Evolutionary conservation across 345 rosid species (phyloP).

Genomic region (Ceriops tagal): DNA sequence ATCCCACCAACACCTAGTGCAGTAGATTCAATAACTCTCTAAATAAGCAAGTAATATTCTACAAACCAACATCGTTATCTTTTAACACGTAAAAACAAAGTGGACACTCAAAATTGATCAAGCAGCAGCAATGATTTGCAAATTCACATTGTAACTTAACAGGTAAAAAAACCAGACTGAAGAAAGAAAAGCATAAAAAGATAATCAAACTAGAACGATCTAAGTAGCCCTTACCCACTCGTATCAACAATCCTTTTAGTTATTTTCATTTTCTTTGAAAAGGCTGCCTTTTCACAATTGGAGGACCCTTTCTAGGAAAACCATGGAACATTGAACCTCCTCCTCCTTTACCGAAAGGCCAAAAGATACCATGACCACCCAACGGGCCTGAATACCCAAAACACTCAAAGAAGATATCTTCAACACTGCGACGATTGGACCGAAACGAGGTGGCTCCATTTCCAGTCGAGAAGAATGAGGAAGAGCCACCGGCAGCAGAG

Average conservation of each 20-base stretch:
- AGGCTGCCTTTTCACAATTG: slow-evolving; percentile 20
- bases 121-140: neutral
- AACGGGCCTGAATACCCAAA: slow-evolving; percentile 22
- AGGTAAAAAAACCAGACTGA: too few species aligned
- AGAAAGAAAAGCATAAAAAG: neutral
- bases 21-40: neutral
- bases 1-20: neutral
- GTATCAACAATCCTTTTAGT: slow-evolving; percentile 21
- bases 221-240: slow-evolving; percentile 14
- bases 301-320: slow-evolving; percentile 20
- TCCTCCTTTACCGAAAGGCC: slow-evolving; percentile 11
- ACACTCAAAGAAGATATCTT: slow-evolving; percentile 20
- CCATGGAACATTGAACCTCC: slow-evolving; percentile 16
- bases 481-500: slow-evolving; percentile 13
- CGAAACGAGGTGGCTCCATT: slow-evolving; percentile 15
- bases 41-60: neutral
- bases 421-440: slow-evolving; percentile 25
- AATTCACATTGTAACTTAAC: too few species aligned
- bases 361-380: slow-evolving; percentile 23
- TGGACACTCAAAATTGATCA: neutral
- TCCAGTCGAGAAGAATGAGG: slow-evolving; percentile 19
- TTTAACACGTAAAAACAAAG: neutral
- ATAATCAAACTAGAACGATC: neutral
- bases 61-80: neutral
- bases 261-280: slow-evolving; percentile 27